Conservation (phyloP, 306 rosid genomes). For the Cicer bijugum region DNA sequence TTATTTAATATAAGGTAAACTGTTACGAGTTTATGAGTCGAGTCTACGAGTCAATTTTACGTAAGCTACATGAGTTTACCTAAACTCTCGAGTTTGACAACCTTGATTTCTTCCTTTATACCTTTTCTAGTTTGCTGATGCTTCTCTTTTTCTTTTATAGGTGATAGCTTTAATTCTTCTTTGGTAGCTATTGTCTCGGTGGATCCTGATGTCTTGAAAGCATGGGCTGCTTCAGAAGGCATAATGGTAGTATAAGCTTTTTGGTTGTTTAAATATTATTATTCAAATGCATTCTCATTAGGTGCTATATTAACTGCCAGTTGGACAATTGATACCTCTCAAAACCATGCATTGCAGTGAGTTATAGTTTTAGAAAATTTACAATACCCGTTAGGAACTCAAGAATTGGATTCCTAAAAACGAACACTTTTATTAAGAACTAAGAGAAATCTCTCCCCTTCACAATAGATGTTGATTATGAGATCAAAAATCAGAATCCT, state of each 20-base stretch:
- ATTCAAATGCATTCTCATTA: constrained; percentile 12
- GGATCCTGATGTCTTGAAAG: constrained; percentile 74
- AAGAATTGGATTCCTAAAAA: too few species aligned
- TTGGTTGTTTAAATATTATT: constrained; percentile 35
- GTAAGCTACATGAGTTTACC: too few species aligned
- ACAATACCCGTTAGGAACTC: background rate
- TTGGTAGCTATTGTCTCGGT: constrained; percentile 84
- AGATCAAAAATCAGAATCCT: too few species aligned
- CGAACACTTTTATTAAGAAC: too few species aligned
- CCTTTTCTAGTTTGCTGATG: constrained; percentile 44
- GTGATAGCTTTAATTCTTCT: constrained; percentile 90
- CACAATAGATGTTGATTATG: too few species aligned
- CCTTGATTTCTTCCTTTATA: background rate
- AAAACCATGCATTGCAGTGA: background rate
- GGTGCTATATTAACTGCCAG: constrained; percentile 8
- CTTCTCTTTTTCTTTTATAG: constrained; percentile 50
- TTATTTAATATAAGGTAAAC: too few species aligned
- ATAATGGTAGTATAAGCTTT: constrained; percentile 56
- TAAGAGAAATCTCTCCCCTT: too few species aligned
- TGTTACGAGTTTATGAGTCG: too few species aligned
- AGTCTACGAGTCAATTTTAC: too few species aligned
- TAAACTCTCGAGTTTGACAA: too few species aligned
- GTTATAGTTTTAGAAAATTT: background rate
- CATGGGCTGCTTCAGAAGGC: constrained; percentile 89
- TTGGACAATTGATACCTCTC: background rate